Conservation (phyloP, 176 grass and related monocot genomes). For the Eremochloa ophiuroides region DNA sequence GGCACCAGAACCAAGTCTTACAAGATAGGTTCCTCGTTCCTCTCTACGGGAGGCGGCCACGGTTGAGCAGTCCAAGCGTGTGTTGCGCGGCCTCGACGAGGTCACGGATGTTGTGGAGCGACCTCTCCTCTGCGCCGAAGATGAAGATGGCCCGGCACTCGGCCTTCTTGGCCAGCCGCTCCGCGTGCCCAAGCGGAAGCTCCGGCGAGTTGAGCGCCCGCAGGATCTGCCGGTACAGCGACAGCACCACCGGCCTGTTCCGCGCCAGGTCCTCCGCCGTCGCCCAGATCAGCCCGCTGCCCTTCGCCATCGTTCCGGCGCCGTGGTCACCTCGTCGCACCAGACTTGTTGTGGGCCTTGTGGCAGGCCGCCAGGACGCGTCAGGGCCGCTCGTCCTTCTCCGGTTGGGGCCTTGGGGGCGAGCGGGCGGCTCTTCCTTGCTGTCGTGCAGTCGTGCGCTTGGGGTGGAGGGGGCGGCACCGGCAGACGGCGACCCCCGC, state of each 20-base stretch:
- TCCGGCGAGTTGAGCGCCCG: conserved; percentile 71
- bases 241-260: conserved; percentile 56
- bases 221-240: conserved; percentile 81
- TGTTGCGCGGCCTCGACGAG: conserved; percentile 69
- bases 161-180: conserved; percentile 77
- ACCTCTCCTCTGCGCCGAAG: conserved; percentile 77
- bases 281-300: conserved; percentile 72
- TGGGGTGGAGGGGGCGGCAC: too few relatives aligned
- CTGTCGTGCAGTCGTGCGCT: too few relatives aligned
- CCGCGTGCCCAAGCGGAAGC: conserved; percentile 56
- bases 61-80: conserved; percentile 63
- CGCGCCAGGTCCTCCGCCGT: conserved; percentile 68
- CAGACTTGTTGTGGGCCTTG: too few relatives aligned
- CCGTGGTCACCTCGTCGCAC: neutral
- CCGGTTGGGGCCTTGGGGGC: too few relatives aligned
- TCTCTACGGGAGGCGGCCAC: conserved; percentile 63
- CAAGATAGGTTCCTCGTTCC: neutral
- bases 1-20: neutral
- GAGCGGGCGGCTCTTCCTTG: too few relatives aligned
- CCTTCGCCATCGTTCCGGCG: conserved; percentile 44
- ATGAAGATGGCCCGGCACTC: conserved; percentile 76
- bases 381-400: too few relatives aligned
- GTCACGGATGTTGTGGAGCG: conserved; percentile 77
- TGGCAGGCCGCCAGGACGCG: too few relatives aligned
- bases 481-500: too few relatives aligned